Evolutionary conservation across 164 flowering plant genomes (phyloP), one percentile per base, ranked within the genome.

Genomic region (Magnolia kwangsiensis): DNA sequence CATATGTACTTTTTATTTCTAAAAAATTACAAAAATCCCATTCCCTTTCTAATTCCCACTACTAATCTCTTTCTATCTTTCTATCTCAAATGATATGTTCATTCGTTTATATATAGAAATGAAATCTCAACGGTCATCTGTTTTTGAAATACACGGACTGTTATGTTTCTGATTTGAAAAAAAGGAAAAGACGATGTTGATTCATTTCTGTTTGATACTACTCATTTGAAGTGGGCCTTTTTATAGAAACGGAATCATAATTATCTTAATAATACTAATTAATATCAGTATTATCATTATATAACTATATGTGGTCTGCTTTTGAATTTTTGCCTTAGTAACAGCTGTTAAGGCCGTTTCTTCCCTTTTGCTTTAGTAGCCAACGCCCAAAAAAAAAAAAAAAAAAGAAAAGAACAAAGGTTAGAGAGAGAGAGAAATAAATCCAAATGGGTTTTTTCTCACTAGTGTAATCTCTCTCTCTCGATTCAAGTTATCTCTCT

Each of bases 271-370:
- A 19, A 70, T 20, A 19, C 51, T 11, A 11, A 70, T 45, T 49
- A 50, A 2, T 70, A 50, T 49, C 19, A 27, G 50, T 67, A 8
- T 67, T 67, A 67, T 67, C 61, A 10, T 27, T 29, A 67, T 31
- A 24, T 31, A 14, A 29, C 19, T 18, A 31, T 31, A 67, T 67
- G 71, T 27, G 61, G 2, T 55, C 19, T 67, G 71, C 71, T 67
- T 67, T 67, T 67, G 71, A 29, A 67, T 29, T 16, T 67, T 37
- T 67, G 71, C 31, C 71, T 27, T 19, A 18, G 71, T 75, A 77
- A 80, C 81, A 82, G 82, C 82, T 83, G 81, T 76, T 79, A 75
- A 73, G 83, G 78, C 81, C 76, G 83, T 83, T 80, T 83, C 78
- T 74, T 27, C 10, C 77, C 83, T 80, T 83, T 83, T 83, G 81